phyloP scores from a whole-genome alignment of 305 asterid genomes.

The Andrographis paniculata region DNA sequence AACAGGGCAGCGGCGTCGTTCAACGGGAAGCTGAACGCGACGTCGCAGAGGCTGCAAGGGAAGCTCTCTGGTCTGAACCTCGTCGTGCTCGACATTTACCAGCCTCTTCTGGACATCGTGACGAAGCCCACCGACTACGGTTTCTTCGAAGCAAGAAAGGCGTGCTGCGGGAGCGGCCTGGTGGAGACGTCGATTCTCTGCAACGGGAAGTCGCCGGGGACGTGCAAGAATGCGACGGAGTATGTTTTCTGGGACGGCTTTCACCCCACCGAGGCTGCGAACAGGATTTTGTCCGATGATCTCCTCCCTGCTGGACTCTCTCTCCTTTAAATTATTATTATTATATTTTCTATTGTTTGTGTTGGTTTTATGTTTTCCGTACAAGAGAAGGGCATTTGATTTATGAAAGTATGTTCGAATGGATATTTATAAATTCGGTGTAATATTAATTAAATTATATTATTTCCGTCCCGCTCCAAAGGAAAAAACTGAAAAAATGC shows the following conservation, averaged over 20 bases:
- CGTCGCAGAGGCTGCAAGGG: slow-evolving; percentile 48
- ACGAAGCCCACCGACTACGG: slow-evolving; percentile 62
- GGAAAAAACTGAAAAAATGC: too few species aligned
- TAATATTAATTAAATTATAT: too few species aligned
- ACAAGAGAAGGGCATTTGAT: too few species aligned
- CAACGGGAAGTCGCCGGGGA: slow-evolving; percentile 63
- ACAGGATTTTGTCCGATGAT: slow-evolving; percentile 59
- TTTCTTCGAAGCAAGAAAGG: slow-evolving; percentile 86
- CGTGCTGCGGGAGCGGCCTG: slow-evolving; percentile 82
- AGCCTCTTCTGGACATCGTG: slow-evolving; percentile 57
- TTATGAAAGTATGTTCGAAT: too few species aligned
- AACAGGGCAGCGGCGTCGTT: slow-evolving; percentile 59
- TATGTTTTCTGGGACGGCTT: slow-evolving; percentile 89
- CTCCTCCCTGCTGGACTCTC: slow-evolving; percentile 60
- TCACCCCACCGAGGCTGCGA: slow-evolving; percentile 84
- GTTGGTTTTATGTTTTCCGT: too few species aligned
- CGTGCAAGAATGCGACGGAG: slow-evolving; percentile 69
- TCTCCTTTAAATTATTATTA: slow-evolving; percentile 23
- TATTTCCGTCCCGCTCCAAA: too few species aligned
- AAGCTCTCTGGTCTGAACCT: slow-evolving; percentile 52
- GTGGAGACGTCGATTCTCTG: slow-evolving; percentile 73
- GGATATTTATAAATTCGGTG: too few species aligned
- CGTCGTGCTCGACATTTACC: slow-evolving; percentile 66
- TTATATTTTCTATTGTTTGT: not conserved
- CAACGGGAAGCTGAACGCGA: slow-evolving; percentile 62